Evolutionary conservation across 345 rosid genomes (phyloP), one percentile per base, ranked within the genome.

Genomic region (Camelina laxa): DNA sequence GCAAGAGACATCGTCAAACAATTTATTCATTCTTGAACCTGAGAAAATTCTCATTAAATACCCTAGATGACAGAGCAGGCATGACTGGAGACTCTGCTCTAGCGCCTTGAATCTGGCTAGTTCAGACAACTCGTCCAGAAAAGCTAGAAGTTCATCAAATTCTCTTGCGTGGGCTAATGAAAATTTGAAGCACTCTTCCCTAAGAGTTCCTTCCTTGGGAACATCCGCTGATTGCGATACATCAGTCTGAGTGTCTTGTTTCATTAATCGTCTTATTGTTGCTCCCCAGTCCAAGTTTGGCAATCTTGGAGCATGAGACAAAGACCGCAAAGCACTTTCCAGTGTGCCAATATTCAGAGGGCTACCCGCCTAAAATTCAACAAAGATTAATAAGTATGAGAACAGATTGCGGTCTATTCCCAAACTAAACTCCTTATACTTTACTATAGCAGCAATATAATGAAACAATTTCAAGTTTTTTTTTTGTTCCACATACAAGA

Each of bases 221-320:
- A 81, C 70, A 72, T 84, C 66, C 56, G 82, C 84, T 67, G 83
- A 71, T 15, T 63, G 81, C 45, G 74, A 33, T 39, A 58, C 68
- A 80, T 57, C 75, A 36, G 79, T 54, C 72, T 84, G 87, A 64
- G 80, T 77, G 79, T 86, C 96, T 51, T 78, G 92, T 84, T 86
- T 94, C 98, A 89, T 89, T 82, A 86, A 85, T 12, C 97, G 87
- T 69, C 96, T 87, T 50, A 91, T 58, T 41, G 89, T 83, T 58
- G 87, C 85, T 63, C 94, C 97, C 97, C 96, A 94, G 45, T 91
- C 91, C 75, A 91, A 73, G 69, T 80, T 78, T 41, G 97, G 96
- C 66, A 94, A 80, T 82, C 96, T 86, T 7, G 94, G 97, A 76
- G 98, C 91, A 61, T 14, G 81, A 54, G 90, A 85, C 77, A 93